Percentiles rank a stretch among this genome's conserved stretches.
These are phyloP conservation scores for Hypoxylon sp. DNA, from an alignment of 2,329 filamentous ascomycete species.

Conservation along the genomic window DNA sequence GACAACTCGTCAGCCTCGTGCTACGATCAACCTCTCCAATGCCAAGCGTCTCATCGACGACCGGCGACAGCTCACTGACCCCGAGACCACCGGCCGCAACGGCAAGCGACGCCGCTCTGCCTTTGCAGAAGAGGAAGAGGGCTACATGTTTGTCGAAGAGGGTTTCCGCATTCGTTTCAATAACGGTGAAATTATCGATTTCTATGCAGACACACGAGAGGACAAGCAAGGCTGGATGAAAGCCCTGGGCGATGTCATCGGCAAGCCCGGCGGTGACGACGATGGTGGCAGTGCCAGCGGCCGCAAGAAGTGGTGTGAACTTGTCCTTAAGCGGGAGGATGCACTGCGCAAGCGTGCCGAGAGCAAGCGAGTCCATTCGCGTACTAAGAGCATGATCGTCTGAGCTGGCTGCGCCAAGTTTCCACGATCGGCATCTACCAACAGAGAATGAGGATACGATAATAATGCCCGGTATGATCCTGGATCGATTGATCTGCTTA, in stretches of 20 bases:
- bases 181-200: conserved; percentile 98
- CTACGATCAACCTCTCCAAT: conserved; percentile 96
- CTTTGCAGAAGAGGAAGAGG: conserved; percentile 98
- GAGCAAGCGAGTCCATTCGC: conserved; percentile 66
- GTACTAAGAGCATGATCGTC: conserved; percentile 71
- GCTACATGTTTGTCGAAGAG: conserved; percentile 99
- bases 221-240: conserved; percentile 98
- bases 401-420: conserved; percentile 52
- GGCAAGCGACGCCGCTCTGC: conserved; percentile 91
- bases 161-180: conserved; percentile 99
- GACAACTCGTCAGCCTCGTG: conserved; percentile 92
- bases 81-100: conserved; percentile 81
- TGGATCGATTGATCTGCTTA: conserved; percentile 30
- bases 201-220: conserved; percentile 90
- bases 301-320: conserved; percentile 76
- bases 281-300: conserved; percentile 60
- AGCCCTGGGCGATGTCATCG: conserved; percentile 80
- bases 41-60: conserved; percentile 95
- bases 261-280: conserved; percentile 69
- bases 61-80: conserved; percentile 84
- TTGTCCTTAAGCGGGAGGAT: conserved; percentile 76
- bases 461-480: conserved; percentile 37
- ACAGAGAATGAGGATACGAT: conserved; percentile 41
- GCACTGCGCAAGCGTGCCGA: conserved; percentile 69
- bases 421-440: conserved; percentile 28